phyloP scores from a whole-genome alignment of 805 yeast species.

The Jamesozyma rosinii region DNA sequence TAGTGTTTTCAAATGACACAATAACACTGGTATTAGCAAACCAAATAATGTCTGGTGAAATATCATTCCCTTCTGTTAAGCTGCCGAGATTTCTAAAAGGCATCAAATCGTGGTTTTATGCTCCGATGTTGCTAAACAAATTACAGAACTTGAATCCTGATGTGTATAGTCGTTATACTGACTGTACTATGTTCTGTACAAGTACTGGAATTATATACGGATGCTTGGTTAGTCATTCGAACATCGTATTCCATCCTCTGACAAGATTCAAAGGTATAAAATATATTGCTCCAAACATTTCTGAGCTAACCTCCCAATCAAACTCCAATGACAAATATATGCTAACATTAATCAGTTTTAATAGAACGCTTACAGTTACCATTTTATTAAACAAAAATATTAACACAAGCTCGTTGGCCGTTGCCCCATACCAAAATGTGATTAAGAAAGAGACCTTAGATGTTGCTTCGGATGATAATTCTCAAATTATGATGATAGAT shows the following conservation, averaged over 20 bases:
- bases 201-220: constrained; percentile 20
- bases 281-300: constrained; percentile 8
- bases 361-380: not conserved
- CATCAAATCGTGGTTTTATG: constrained; percentile 15
- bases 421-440: constrained; percentile 4
- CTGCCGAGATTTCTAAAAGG: constrained; percentile 9
- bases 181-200: constrained; percentile 19
- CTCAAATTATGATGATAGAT: not conserved
- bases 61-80: constrained; percentile 8
- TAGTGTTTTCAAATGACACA: constrained; percentile 10
- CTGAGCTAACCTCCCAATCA: not conserved
- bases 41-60: constrained; percentile 28
- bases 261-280: constrained; percentile 26
- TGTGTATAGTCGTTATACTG: constrained; percentile 5
- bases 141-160: constrained; percentile 6
- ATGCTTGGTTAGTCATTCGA: constrained; percentile 11
- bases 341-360: constrained; percentile 3
- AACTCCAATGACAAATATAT: not conserved
- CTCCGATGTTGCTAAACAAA: constrained; percentile 14
- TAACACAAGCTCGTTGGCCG: constrained; percentile 2
- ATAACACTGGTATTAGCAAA: constrained; percentile 19
- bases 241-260: constrained; percentile 13
- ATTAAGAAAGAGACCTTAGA: constrained; percentile 1
- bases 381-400: constrained; percentile 4
- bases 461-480: constrained; percentile 3